Evolutionary conservation across 2,329 filamentous ascomycete species (phyloP).

Genomic region (Xylariales sp.): DNA sequence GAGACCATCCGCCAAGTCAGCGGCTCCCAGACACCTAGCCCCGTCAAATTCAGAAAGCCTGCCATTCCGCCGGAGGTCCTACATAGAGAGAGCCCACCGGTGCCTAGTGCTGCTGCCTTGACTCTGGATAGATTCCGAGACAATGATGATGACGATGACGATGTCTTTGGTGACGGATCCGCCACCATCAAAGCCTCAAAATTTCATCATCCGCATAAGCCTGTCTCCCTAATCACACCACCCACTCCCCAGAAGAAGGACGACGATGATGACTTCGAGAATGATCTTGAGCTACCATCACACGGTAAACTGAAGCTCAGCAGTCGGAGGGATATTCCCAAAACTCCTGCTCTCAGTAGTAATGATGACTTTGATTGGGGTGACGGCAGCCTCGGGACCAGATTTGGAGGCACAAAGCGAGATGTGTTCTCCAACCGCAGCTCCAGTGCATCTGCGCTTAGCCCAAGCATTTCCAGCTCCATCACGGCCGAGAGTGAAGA

Average conservation of each 20-base stretch:
- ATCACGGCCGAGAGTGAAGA: constrained; percentile 91
- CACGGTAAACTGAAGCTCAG: constrained; percentile 63
- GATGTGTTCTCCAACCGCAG: constrained; percentile 77
- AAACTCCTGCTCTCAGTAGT: constrained; percentile 53
- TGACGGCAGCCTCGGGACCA: constrained; percentile 86
- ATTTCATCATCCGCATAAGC: constrained; percentile 10
- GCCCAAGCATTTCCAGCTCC: constrained; percentile 87
- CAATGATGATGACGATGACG: constrained; percentile 53
- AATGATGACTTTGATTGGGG: constrained; percentile 87
- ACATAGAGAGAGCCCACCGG: constrained; percentile 25
- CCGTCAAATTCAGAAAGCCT: constrained; percentile 30
- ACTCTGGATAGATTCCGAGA: constrained; percentile 64
- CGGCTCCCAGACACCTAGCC: constrained; percentile 50
- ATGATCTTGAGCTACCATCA: constrained; percentile 67
- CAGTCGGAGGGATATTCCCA: constrained; percentile 56
- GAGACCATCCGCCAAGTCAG: constrained; percentile 66
- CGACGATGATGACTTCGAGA: constrained; percentile 64
- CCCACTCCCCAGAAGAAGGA: constrained; percentile 47
- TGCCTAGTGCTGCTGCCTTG: constrained; percentile 39
- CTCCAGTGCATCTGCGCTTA: constrained; percentile 84
- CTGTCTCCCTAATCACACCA: constrained; percentile 41
- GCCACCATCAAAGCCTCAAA: constrained; percentile 69
- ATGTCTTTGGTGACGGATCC: constrained; percentile 56
- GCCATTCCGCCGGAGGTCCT: constrained; percentile 12
- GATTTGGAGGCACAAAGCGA: constrained; percentile 80